Percentiles rank a stretch among this genome's conserved stretches.
Conservation (phyloP, 495 filamentous ascomycete genomes). For the Aspergillus affinis region DNA sequence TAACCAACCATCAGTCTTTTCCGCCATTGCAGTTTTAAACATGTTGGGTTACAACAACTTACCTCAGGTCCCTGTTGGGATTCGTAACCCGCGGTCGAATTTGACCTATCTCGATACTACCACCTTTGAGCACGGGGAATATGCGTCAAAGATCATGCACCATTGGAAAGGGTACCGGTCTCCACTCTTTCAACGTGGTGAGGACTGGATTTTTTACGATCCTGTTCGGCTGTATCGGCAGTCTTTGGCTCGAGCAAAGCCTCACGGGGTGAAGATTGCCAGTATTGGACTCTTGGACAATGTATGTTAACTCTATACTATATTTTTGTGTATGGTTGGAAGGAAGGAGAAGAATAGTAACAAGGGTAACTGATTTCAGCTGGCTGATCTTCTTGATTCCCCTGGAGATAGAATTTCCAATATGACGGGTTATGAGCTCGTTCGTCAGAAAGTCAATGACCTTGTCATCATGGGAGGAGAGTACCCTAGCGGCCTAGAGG, state of each 20-base stretch:
- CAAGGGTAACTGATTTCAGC: constrained; percentile 11
- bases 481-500: constrained; percentile 40
- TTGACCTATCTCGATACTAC: constrained; percentile 42
- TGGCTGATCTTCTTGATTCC: constrained; percentile 41
- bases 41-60: constrained; percentile 44
- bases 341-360: too few species aligned
- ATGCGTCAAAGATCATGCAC: constrained; percentile 39
- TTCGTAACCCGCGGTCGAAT: constrained; percentile 34
- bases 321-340: too few species aligned
- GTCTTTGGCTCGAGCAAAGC: constrained; percentile 28
- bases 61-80: constrained; percentile 35
- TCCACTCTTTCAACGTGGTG: not conserved
- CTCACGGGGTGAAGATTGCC: constrained; percentile 42
- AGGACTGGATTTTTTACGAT: constrained; percentile 1
- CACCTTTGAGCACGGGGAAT: constrained; percentile 30
- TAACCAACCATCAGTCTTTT: constrained; percentile 43
- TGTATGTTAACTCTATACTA: constrained; percentile 2
- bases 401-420: constrained; percentile 31
- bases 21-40: constrained; percentile 39
- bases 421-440: constrained; percentile 34
- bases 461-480: constrained; percentile 48
- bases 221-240: constrained; percentile 45
- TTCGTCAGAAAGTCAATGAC: constrained; percentile 41
- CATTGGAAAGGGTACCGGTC: constrained; percentile 31
- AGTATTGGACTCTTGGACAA: constrained; percentile 36